Evolutionary conservation across 768 basidiomycete species (phyloP), one percentile per base, ranked within the genome.

Genomic region (Ramaria sp.): DNA sequence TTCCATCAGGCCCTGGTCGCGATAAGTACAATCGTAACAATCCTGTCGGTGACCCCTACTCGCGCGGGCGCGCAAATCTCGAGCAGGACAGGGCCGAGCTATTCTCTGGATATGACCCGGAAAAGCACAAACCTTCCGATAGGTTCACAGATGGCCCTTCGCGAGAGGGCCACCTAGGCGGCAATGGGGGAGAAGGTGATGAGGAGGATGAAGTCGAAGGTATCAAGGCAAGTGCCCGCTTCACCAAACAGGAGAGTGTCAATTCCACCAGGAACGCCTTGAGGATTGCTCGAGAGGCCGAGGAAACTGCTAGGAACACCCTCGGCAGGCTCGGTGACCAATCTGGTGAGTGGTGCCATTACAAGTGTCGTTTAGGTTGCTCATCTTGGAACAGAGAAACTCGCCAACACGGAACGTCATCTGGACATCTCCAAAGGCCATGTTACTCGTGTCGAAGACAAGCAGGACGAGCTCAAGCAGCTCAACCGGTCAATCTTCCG

Each of bases 401-500:
- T 99, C 62, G 94, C 91, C 27, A 91, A 91, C 67, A 96, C 95
- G 30, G 93, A 97, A 69, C 86, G 91, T 57, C 90, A 97, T 71
- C 79, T 98, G 54, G 95, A 97, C 68, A 82, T 92, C 53, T 78
- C 94, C 51, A 97, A 90, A 70, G 86, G 86, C 13, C 85, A 94
- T 70, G 86, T 89, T 33, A 72, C 75, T 45, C 84, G 89, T 3
- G 94, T 95, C n/a, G 86, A 86, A 57, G 95, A 99, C 72, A 90
- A 83, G 69, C 91, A 93, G 4, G 85, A 84, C 60, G 94, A 98
- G 69, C 82, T 99, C 55, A 94, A 92, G 71, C 79, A 93, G 67
- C 82, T 99, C 56, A 97, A 97, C 70, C 81, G 84, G 34, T 93
- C 91, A 39, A 98, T 99, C 68, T 97, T 99, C 76, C 81, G 85